Evolutionary conservation across 805 yeast genomes (phyloP).

Genomic region (Cyberlindnera sargentensis): DNA sequence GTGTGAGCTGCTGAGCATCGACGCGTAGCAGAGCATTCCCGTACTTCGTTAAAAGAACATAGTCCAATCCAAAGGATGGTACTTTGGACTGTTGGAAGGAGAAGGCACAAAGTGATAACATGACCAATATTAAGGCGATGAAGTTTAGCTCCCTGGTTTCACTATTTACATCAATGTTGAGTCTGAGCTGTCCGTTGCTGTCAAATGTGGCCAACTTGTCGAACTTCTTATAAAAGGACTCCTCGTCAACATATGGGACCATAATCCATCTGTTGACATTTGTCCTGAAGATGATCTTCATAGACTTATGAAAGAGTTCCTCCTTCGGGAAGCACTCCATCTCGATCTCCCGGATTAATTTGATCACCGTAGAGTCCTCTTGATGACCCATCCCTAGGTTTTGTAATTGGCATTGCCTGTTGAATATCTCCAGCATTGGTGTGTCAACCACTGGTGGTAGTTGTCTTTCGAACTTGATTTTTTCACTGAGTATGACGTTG

Average conservation of each 20-base stretch:
- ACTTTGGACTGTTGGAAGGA: conserved; percentile 6
- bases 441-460: background rate
- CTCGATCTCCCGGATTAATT: conserved; percentile 7
- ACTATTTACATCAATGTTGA: conserved; percentile 1
- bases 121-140: conserved; percentile 5
- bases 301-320: background rate
- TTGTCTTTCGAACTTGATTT: conserved; percentile 1
- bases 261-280: conserved; percentile 7
- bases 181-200: conserved; percentile 3
- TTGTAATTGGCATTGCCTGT: background rate
- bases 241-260: conserved; percentile 10
- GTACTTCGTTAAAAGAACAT: conserved; percentile 8
- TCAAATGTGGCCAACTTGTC: background rate
- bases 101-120: conserved; percentile 6
- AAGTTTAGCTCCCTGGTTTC: conserved; percentile 3
- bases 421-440: conserved; percentile 1
- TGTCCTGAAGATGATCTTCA: conserved; percentile 7
- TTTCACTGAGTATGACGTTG: conserved; percentile 8
- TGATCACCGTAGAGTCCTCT: conserved; percentile 2
- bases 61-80: conserved; percentile 1
- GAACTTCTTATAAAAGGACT: conserved; percentile 2
- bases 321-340: conserved; percentile 4
- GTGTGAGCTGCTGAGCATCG: conserved; percentile 6
- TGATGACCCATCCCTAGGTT: background rate
- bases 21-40: conserved; percentile 9